Percentiles rank a stretch among this genome's conserved stretches.
These are phyloP conservation scores for Megacollybia marginata DNA, from an alignment of 768 basidiomycete genomes.

Conservation along the genomic window DNA sequence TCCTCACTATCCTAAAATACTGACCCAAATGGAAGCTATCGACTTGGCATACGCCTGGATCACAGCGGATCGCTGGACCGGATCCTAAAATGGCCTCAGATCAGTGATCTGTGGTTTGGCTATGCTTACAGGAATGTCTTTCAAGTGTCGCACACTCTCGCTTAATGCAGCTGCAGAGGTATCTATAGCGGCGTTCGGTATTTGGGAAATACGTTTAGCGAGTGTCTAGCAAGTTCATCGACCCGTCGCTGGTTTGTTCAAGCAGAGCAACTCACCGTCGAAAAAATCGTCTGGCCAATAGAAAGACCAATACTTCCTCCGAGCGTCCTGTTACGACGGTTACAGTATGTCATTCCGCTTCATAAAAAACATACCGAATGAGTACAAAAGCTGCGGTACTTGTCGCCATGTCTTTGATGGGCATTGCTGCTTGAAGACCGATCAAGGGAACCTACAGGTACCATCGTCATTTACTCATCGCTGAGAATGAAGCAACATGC, in stretches of 20 bases:
- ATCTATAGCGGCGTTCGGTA: conserved; percentile 21
- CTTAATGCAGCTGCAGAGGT: conserved; percentile 37
- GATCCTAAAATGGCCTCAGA: conserved; percentile 31
- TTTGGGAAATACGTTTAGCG: conserved; percentile 20
- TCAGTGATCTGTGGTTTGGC: background rate
- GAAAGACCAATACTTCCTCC: conserved; percentile 77
- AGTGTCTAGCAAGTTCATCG: conserved; percentile 11
- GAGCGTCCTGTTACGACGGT: conserved; percentile 38
- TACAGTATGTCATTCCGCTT: too few species aligned
- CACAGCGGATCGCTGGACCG: conserved; percentile 36
- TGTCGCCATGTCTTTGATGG: conserved; percentile 80
- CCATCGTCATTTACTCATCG: conserved; percentile 41
- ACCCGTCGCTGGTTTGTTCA: background rate
- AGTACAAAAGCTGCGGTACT: conserved; percentile 67
- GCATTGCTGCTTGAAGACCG: conserved; percentile 82
- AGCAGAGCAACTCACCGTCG: conserved; percentile 17
- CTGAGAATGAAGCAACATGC: conserved; percentile 28
- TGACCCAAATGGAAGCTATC: conserved; percentile 59
- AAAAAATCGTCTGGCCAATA: conserved; percentile 63
- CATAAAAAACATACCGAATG: conserved; percentile 38
- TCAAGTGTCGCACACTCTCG: conserved; percentile 38
- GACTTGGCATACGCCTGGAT: conserved; percentile 59
- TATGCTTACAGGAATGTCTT: conserved; percentile 34
- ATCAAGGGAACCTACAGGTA: conserved; percentile 43
- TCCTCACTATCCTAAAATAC: too few species aligned